Evolutionary conservation across 495 filamentous ascomycete species (phyloP).

Genomic region (Talaromyces stipitatus): DNA sequence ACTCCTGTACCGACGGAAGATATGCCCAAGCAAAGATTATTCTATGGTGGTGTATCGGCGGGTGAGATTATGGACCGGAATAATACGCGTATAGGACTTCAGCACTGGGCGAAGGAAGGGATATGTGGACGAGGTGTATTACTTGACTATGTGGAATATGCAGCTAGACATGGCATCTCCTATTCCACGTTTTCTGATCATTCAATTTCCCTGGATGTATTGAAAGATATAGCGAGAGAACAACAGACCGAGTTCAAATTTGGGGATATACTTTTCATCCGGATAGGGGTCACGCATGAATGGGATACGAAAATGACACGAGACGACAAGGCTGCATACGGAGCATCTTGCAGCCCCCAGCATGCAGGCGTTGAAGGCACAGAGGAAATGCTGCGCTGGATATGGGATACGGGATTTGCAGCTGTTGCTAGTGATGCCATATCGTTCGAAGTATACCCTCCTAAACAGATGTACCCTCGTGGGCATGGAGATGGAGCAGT

Average conservation of each 20-base stretch:
- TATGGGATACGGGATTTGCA: slow-evolving; percentile 42
- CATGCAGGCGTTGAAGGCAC: slow-evolving; percentile 38
- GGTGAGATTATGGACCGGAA: slow-evolving; percentile 42
- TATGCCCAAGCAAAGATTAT: slow-evolving; percentile 21
- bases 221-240: slow-evolving; percentile 28
- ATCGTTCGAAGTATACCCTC: slow-evolving; percentile 34
- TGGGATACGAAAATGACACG: slow-evolving; percentile 31
- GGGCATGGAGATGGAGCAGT: slow-evolving; percentile 14
- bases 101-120: slow-evolving; percentile 38
- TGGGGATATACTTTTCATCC: slow-evolving; percentile 49
- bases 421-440: slow-evolving; percentile 44
- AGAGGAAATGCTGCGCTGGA: slow-evolving; percentile 33
- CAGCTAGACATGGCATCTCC: slow-evolving; percentile 25
- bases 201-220: slow-evolving; percentile 30
- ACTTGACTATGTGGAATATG: slow-evolving; percentile 47
- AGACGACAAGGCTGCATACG: slow-evolving; percentile 23
- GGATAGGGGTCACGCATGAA: slow-evolving; percentile 36
- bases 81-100: slow-evolving; percentile 41
- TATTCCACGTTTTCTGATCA: slow-evolving; percentile 30
- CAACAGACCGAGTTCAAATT: slow-evolving; percentile 32
- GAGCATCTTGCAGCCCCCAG: slow-evolving; percentile 15
- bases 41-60: slow-evolving; percentile 43
- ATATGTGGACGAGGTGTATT: slow-evolving; percentile 47
- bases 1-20: slow-evolving; percentile 15
- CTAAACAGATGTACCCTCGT: slow-evolving; percentile 23